These are phyloP conservation scores for Fusarium brevicatenulatum DNA, from an alignment of 2,329 filamentous ascomycete genomes.

Conservation along the genomic window DNA sequence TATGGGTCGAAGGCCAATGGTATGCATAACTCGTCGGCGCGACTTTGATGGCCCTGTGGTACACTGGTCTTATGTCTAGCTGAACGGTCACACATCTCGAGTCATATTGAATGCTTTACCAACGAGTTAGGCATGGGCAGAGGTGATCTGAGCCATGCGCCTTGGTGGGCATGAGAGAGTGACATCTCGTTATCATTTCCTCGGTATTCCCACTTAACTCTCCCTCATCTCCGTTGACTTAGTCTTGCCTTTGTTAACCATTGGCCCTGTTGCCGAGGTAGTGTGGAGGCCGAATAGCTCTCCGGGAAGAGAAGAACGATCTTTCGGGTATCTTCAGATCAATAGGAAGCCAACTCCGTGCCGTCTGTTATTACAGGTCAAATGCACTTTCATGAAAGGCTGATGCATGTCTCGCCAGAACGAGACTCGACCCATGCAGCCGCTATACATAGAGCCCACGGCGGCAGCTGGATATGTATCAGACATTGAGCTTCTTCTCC, in stretches of 20 bases:
- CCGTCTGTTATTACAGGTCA: neutral
- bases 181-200: slow-evolving; percentile 20
- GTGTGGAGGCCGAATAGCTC: slow-evolving; percentile 24
- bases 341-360: slow-evolving; percentile 1
- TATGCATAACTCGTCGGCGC: neutral
- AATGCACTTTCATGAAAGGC: slow-evolving; percentile 11
- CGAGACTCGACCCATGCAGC: slow-evolving; percentile 10
- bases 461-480: neutral
- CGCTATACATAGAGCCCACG: slow-evolving; percentile 15
- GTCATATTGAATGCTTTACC: neutral
- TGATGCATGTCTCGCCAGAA: slow-evolving; percentile 39
- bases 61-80: neutral
- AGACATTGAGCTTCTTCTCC: slow-evolving; percentile 4
- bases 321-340: slow-evolving; percentile 13
- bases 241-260: slow-evolving; percentile 5
- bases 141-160: neutral
- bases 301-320: slow-evolving; percentile 6
- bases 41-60: neutral
- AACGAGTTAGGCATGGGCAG: neutral
- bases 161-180: neutral
- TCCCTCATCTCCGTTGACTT: slow-evolving; percentile 13
- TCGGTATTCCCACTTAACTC: slow-evolving; percentile 18
- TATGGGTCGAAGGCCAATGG: neutral
- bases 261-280: neutral
- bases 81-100: slow-evolving; percentile 1